Evolutionary conservation across 2,329 filamentous ascomycete species (phyloP).

Genomic region (Colletotrichum eleusines): DNA sequence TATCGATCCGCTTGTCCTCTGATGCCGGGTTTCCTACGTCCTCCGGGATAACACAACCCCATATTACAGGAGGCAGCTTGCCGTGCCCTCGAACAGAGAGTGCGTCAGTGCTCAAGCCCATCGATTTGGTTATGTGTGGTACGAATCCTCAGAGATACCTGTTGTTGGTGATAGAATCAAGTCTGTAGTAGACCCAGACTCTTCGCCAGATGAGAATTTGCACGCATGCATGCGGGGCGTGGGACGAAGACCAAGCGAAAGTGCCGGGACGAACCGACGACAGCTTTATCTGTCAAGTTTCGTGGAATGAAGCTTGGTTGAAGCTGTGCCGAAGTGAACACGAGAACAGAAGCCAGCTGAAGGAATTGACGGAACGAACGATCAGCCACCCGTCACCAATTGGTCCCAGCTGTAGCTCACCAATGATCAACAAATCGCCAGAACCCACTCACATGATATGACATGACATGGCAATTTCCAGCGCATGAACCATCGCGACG

Average conservation of each 20-base stretch:
- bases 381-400: neutral
- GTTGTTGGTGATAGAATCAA: too few species aligned
- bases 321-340: neutral
- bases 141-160: neutral
- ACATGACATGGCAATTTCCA: conserved; percentile 31
- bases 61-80: neutral
- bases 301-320: too few species aligned
- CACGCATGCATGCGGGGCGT: neutral
- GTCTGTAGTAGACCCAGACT: too few species aligned
- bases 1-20: neutral
- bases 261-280: neutral
- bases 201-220: too few species aligned
- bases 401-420: neutral
- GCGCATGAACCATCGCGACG: conserved; percentile 39
- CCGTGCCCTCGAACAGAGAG: neutral
- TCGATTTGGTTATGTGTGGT: neutral
- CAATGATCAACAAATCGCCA: neutral
- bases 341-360: neutral
- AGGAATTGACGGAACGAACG: neutral
- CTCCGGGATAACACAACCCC: neutral
- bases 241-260: neutral
- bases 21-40: neutral
- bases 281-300: neutral
- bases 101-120: neutral
- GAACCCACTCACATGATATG: neutral